Conservation (phyloP, 345 rosid genomes). For the Hirschfeldia incana region DNA sequence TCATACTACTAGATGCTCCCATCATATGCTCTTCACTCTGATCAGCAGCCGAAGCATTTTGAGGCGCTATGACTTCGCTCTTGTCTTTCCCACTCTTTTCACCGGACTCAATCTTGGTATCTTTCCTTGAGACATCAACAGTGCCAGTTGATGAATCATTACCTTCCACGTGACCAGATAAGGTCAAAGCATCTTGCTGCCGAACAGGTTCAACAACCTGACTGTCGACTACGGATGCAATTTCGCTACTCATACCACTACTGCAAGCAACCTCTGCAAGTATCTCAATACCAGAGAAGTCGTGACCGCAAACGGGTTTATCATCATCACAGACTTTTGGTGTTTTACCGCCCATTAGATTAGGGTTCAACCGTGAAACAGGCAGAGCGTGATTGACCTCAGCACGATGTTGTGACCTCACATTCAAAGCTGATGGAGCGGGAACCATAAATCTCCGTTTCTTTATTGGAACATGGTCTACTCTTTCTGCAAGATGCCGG, state of each 20-base stretch:
- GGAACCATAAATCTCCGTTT: slow-evolving; percentile 50
- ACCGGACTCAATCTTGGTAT: slow-evolving; percentile 11
- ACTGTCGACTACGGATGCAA: slow-evolving; percentile 14
- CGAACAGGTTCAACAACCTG: slow-evolving; percentile 6
- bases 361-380: slow-evolving; percentile 17
- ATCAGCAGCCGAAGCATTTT: background rate
- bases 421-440: slow-evolving; percentile 41
- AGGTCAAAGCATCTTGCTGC: slow-evolving; percentile 7
- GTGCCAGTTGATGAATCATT: slow-evolving; percentile 23
- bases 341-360: slow-evolving; percentile 15
- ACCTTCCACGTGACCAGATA: slow-evolving; percentile 14
- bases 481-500: slow-evolving; percentile 48
- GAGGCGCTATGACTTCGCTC: background rate
- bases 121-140: slow-evolving; percentile 19
- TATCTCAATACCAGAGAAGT: slow-evolving; percentile 66
- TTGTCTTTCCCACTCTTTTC: slow-evolving; percentile 5
- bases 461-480: slow-evolving; percentile 56
- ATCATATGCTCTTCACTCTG: slow-evolving; percentile 1
- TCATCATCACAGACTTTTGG: slow-evolving; percentile 13
- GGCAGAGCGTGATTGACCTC: slow-evolving; percentile 3
- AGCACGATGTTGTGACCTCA: slow-evolving; percentile 21
- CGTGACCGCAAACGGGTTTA: slow-evolving; percentile 35
- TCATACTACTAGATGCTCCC: slow-evolving; percentile 9
- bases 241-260: slow-evolving; percentile 36
- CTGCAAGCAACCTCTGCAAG: slow-evolving; percentile 64